Evolutionary conservation across 2,329 filamentous ascomycete genomes (phyloP).

Genomic region (Epichloe festucae): DNA sequence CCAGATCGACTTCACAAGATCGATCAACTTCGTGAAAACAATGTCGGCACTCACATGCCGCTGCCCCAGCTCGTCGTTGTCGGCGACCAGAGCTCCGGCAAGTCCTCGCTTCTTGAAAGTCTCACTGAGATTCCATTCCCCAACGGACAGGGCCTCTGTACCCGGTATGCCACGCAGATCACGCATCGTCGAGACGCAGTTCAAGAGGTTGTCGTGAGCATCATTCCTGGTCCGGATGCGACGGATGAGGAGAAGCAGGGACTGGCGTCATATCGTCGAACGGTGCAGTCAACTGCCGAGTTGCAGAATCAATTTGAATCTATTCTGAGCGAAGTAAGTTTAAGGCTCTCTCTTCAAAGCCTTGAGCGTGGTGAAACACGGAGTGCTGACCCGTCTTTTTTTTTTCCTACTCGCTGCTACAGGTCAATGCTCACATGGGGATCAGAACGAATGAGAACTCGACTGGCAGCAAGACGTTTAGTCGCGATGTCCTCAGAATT

Average conservation of each 20-base stretch:
- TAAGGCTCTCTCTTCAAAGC: background rate
- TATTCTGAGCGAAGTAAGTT: constrained; percentile 27
- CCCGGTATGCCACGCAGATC: constrained; percentile 31
- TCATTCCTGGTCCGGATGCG: constrained; percentile 19
- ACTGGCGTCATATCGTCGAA: background rate
- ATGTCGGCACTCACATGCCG: constrained; percentile 22
- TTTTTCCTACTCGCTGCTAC: background rate
- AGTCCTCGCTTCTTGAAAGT: constrained; percentile 70
- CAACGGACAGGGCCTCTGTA: constrained; percentile 30
- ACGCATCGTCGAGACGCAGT: constrained; percentile 14
- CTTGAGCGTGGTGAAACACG: background rate
- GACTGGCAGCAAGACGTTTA: constrained; percentile 22
- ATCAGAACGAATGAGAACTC: constrained; percentile 17
- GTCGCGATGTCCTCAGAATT: constrained; percentile 28
- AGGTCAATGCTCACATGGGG: constrained; percentile 31
- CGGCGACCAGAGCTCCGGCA: constrained; percentile 75
- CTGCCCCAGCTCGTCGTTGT: constrained; percentile 61
- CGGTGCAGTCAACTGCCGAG: background rate
- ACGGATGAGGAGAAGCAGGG: constrained; percentile 5
- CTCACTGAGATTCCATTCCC: constrained; percentile 37
- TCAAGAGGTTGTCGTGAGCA: constrained; percentile 25
- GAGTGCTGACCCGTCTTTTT: background rate
- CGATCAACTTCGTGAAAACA: constrained; percentile 29
- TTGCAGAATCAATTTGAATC: constrained; percentile 13
- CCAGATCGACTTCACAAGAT: constrained; percentile 16